Evolutionary conservation across 2,329 filamentous ascomycete species (phyloP), one percentile per base, ranked within the genome.

Genomic region (Trichoderma harzianum): DNA sequence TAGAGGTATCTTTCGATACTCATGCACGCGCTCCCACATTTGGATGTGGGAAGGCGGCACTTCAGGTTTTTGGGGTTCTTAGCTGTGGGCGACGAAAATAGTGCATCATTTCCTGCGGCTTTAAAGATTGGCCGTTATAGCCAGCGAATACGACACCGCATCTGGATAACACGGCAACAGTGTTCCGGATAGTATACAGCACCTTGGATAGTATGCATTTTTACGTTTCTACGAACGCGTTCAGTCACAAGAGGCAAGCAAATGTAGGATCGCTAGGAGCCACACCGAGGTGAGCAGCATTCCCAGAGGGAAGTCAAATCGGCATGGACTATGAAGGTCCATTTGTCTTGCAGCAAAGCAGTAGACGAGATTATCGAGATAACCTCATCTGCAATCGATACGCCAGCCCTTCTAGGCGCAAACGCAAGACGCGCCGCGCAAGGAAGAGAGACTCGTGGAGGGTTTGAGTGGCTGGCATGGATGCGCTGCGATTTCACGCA

Each of bases 291-390:
- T 86, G 76, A 76, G 73, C 72, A 75, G 75, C 62, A 68, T 73
- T 51, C 70, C 72, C 71, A 14, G 36, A 64, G 65, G 32, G 60
- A 64, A 58, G 70, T 39, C 69, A 80, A 79, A 83, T 82, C 80
- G 84, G 80, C 84, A 79, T 77, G 85, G 85, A 86, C 85, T 86
- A 86, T 86, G 85, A 86, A 85, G 84, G 84, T 82, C 84, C 85
- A 63, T 79, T 75, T 68, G 76, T 86, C 81, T 86, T 76, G 85
- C 84, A 86, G 79, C 79, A 76, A 70, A 72, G 71, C 73, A 69
- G 76, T 61, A 70, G 72, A 36, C 65, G 26, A 60, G 53, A 47
- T 16, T 32, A 72, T 55, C 51, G 21, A 51, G 43, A 53, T 65
- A 66, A 32, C 10, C 21, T 26, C 63, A n/a, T 51, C 55, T 63